Conservation (phyloP, 2,329 filamentous ascomycete genomes). For the Apiospora hydei region DNA sequence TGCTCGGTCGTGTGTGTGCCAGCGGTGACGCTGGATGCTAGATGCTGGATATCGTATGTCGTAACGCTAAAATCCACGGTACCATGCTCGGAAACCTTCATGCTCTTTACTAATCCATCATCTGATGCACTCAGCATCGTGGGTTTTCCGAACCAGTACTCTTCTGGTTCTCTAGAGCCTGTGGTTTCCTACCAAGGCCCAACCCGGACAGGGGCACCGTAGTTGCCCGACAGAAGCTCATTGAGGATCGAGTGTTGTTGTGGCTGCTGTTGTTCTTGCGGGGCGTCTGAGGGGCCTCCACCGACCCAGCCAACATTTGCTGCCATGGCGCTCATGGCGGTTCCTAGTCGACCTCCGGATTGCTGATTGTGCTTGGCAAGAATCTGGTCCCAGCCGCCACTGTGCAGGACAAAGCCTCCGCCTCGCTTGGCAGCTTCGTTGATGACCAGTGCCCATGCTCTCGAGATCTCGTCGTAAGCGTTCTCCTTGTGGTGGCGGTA, state of each 20-base stretch:
- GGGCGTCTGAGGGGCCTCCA: constrained; percentile 38
- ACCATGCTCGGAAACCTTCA: constrained; percentile 19
- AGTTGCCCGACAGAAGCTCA: constrained; percentile 67
- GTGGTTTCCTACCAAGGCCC: constrained; percentile 54
- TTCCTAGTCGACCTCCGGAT: constrained; percentile 80
- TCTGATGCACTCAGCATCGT: constrained; percentile 5
- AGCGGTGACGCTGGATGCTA: constrained; percentile 22
- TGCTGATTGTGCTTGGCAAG: constrained; percentile 87
- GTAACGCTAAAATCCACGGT: constrained; percentile 21
- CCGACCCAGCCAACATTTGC: constrained; percentile 82
- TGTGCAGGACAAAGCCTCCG: constrained; percentile 87
- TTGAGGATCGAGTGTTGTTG: constrained; percentile 64
- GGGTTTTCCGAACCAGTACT: not conserved
- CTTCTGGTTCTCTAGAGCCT: not conserved
- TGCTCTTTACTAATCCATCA: constrained; percentile 13
- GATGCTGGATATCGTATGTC: constrained; percentile 17
- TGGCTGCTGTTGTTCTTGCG: constrained; percentile 31
- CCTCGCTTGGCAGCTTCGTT: constrained; percentile 90
- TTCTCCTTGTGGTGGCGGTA: constrained; percentile 94
- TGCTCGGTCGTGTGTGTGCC: constrained; percentile 15
- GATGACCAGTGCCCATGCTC: constrained; percentile 91
- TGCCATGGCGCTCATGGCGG: constrained; percentile 80
- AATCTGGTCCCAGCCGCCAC: constrained; percentile 91
- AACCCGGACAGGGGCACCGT: constrained; percentile 66
- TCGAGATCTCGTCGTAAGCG: constrained; percentile 94